Percentiles rank a stretch among this genome's conserved stretches.
These are phyloP conservation scores for Jimgerdemannia lactiflua DNA, from an alignment of 192 early-diverging fungal species.

Conservation along the genomic window DNA sequence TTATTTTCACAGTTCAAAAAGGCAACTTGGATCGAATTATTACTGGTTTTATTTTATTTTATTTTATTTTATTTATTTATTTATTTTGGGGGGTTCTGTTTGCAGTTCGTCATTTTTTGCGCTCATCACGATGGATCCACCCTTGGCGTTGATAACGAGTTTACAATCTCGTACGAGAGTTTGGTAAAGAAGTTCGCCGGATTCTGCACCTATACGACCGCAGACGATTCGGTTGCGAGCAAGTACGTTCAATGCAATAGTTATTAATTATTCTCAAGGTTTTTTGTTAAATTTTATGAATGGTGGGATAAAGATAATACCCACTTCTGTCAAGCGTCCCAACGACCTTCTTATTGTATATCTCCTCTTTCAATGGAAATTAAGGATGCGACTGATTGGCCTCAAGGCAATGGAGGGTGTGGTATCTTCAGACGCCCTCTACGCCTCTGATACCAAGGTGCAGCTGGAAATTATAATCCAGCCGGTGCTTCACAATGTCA, in stretches of 20 bases:
- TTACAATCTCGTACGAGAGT: conserved; percentile 51
- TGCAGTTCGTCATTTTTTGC: conserved; percentile 71
- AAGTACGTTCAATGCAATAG: conserved; percentile 15
- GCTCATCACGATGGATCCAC: conserved; percentile 65
- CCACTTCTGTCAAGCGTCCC: not conserved
- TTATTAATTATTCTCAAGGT: no score
- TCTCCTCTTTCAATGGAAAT: not conserved
- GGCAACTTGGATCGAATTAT: not conserved
- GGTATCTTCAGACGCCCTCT: conserved; percentile 59
- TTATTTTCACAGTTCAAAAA: not conserved
- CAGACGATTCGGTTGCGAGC: conserved; percentile 9
- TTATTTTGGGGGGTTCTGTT: conserved; percentile 10
- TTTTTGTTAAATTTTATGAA: not conserved
- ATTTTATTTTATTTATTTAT: conserved; percentile 2
- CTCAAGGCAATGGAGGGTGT: conserved; percentile 61
- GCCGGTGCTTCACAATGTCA: conserved; percentile 35
- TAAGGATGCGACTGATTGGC: conserved; percentile 45
- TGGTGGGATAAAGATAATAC: not conserved
- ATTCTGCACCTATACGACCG: conserved; percentile 33
- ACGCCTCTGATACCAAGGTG: conserved; percentile 54
- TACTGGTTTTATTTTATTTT: not conserved
- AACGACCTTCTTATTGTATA: no score
- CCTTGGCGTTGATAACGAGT: conserved; percentile 65
- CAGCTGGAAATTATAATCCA: conserved; percentile 60
- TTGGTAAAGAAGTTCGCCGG: conserved; percentile 53